These are phyloP conservation scores for Metarhizium robertsii DNA, from an alignment of 2,329 filamentous ascomycete species.

Conservation along the genomic window DNA sequence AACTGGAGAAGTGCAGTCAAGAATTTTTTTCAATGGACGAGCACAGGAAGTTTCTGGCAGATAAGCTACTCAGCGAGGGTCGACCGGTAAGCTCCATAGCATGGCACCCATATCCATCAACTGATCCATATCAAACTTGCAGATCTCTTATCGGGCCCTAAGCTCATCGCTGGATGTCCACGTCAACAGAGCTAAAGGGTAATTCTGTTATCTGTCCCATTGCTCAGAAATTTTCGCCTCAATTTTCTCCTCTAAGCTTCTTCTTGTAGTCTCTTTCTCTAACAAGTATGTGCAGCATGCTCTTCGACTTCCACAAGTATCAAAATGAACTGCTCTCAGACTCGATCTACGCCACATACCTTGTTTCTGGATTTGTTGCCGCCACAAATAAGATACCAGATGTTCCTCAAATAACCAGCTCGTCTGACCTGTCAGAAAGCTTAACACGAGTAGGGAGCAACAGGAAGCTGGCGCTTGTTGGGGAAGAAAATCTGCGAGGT, in stretches of 20 bases:
- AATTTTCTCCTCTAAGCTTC: not conserved
- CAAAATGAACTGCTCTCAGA: slow-evolving; percentile 75
- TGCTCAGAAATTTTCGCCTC: slow-evolving; percentile 15
- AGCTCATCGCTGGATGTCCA: slow-evolving; percentile 78
- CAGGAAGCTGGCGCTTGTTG: slow-evolving; percentile 53
- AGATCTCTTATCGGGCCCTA: slow-evolving; percentile 82
- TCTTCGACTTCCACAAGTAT: slow-evolving; percentile 75
- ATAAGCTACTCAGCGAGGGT: slow-evolving; percentile 67
- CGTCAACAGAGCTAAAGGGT: slow-evolving; percentile 85
- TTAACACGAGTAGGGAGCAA: not conserved
- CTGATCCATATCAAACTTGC: slow-evolving; percentile 3
- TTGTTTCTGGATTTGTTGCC: slow-evolving; percentile 56
- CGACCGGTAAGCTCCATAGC: slow-evolving; percentile 48
- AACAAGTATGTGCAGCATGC: slow-evolving; percentile 51
- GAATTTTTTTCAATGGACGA: slow-evolving; percentile 40
- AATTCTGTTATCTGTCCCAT: slow-evolving; percentile 7
- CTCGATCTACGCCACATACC: slow-evolving; percentile 84
- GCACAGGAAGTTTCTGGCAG: slow-evolving; percentile 64
- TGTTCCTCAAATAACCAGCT: slow-evolving; percentile 57
- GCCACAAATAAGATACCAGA: slow-evolving; percentile 20
- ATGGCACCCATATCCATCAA: not conserved
- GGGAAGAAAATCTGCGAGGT: slow-evolving; percentile 66
- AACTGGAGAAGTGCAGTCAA: not conserved
- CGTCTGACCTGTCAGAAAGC: slow-evolving; percentile 17
- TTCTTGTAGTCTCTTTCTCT: slow-evolving; percentile 8